Conservation (phyloP, 768 basidiomycete species). For the Megacollybia marginata region DNA sequence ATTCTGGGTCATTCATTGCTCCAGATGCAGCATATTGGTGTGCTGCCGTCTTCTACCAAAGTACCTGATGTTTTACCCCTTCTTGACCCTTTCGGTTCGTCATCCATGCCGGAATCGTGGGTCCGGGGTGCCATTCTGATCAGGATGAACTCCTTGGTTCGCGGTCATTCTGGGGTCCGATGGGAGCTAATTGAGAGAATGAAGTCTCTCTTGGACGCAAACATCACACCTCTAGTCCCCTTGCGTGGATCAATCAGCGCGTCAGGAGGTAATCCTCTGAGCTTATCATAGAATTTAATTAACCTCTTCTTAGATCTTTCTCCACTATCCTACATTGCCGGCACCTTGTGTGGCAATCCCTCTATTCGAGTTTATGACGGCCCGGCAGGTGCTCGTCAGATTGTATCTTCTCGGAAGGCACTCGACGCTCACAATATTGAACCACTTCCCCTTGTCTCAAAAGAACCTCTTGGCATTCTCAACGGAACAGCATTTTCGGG, state of each 20-base stretch:
- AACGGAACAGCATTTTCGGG: constrained; percentile 80
- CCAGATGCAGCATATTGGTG: constrained; percentile 75
- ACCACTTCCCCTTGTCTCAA: constrained; percentile 62
- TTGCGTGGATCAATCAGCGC: constrained; percentile 80
- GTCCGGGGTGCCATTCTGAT: constrained; percentile 82
- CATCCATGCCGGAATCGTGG: constrained; percentile 82
- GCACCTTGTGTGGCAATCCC: constrained; percentile 72
- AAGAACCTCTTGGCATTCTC: constrained; percentile 74
- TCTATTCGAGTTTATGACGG: constrained; percentile 67
- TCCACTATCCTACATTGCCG: constrained; percentile 79
- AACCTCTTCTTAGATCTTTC: constrained; percentile 46
- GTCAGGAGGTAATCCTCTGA: constrained; percentile 52
- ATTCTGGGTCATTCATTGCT: constrained; percentile 76
- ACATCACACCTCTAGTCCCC: constrained; percentile 76
- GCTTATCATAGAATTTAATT: constrained; percentile 2
- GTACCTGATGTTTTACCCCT: constrained; percentile 55
- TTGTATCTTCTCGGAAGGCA: constrained; percentile 50
- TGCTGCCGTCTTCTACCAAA: constrained; percentile 52
- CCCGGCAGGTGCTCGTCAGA: constrained; percentile 35
- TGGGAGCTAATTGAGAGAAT: constrained; percentile 78
- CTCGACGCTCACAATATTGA: constrained; percentile 52
- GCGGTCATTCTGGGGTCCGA: constrained; percentile 83
- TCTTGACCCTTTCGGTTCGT: constrained; percentile 56
- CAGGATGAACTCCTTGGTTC: constrained; percentile 83
- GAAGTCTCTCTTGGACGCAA: constrained; percentile 59